Evolutionary conservation across 2,329 filamentous ascomycete species (phyloP).

Genomic region (Pseudocercospora macadamiae): DNA sequence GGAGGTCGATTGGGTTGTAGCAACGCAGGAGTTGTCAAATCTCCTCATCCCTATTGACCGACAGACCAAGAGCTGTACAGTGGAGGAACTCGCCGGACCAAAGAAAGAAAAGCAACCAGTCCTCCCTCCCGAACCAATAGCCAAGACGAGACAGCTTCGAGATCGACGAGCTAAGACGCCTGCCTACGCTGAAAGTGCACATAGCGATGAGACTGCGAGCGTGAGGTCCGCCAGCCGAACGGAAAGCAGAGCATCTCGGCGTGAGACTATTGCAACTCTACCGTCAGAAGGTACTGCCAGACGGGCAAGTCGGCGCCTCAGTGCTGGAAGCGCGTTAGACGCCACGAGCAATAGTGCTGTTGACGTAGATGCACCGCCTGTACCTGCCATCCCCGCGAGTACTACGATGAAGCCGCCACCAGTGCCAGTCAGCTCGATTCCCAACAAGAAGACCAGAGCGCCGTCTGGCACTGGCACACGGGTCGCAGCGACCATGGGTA

Average conservation of each 20-base stretch:
- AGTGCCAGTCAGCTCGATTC: slow-evolving; percentile 25
- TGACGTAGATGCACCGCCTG: slow-evolving; percentile 24
- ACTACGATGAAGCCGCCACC: slow-evolving; percentile 36
- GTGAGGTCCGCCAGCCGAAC: slow-evolving; percentile 28
- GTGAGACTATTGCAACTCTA: slow-evolving; percentile 46
- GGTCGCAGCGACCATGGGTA: slow-evolving; percentile 13
- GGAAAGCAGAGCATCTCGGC: slow-evolving; percentile 26
- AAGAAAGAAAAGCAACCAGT: slow-evolving; percentile 66
- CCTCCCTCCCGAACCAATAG: slow-evolving; percentile 44
- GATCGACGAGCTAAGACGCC: slow-evolving; percentile 30
- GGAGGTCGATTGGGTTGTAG: slow-evolving; percentile 81
- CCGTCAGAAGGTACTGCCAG: slow-evolving; percentile 33
- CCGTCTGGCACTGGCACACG: slow-evolving; percentile 29
- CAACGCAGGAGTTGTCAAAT: slow-evolving; percentile 80
- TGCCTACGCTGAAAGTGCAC: slow-evolving; percentile 27
- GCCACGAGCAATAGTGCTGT: slow-evolving; percentile 33
- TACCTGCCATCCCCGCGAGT: slow-evolving; percentile 27
- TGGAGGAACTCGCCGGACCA: slow-evolving; percentile 71
- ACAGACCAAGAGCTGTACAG: slow-evolving; percentile 73
- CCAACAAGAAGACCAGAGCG: slow-evolving; percentile 32
- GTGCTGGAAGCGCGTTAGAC: slow-evolving; percentile 35
- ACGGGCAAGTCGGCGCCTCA: slow-evolving; percentile 35
- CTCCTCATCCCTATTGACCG: slow-evolving; percentile 76
- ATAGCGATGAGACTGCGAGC: slow-evolving; percentile 32
- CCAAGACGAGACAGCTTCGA: slow-evolving; percentile 66